phyloP scores from a whole-genome alignment of 23 red algal species.

The Gracilaria caudata region DNA sequence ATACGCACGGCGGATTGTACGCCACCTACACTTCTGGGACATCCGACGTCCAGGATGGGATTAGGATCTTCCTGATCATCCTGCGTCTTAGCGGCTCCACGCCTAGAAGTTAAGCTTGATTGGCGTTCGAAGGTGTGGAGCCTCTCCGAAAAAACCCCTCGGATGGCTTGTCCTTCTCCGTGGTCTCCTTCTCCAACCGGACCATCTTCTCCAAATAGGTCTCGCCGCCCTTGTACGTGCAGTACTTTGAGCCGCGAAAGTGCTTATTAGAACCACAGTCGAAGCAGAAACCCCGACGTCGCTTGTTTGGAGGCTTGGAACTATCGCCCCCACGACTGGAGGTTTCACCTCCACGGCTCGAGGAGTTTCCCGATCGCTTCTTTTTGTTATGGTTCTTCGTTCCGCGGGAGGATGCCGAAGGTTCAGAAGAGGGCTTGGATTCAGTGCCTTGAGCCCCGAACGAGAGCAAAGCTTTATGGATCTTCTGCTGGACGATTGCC shows the following conservation, averaged over 20 bases:
- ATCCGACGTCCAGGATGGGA: neutral
- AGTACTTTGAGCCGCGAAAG: neutral
- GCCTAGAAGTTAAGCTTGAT: neutral
- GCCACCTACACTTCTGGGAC: neutral
- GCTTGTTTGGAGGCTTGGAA: neutral
- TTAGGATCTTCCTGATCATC: neutral
- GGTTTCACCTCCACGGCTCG: neutral
- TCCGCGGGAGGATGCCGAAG: neutral
- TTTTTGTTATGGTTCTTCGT: neutral
- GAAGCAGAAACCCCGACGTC: neutral
- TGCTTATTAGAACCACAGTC: neutral
- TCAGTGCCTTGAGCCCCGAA: neutral
- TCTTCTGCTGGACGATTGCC: neutral
- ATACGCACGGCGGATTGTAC: neutral
- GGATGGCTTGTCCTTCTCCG: neutral
- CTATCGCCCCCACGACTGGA: no score
- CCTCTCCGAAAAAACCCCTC: neutral
- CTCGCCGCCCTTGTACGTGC: neutral
- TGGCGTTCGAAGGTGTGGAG: constrained; percentile 16
- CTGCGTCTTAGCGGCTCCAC: neutral
- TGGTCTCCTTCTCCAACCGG: neutral
- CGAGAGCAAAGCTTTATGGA: neutral
- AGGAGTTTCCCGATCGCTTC: neutral
- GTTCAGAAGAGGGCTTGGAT: neutral
- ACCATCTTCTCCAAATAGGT: neutral